Percentiles rank a stretch among this genome's conserved stretches.
Evolutionary conservation across 2,329 filamentous ascomycete species (phyloP).

Genomic region (Pseudogymnoascus sp.): DNA sequence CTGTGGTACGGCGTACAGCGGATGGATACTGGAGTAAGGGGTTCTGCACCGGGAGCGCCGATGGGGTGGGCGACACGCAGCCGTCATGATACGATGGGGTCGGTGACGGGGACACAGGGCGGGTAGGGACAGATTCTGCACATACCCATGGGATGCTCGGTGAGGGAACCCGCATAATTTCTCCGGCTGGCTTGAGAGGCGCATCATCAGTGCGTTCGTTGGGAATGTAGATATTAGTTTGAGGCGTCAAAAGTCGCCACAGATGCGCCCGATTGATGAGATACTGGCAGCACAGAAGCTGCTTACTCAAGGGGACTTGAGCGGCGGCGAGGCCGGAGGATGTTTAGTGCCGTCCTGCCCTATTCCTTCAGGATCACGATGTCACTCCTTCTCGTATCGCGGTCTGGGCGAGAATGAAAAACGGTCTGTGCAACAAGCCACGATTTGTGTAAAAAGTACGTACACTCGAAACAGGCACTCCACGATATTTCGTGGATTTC

Average conservation of each 20-base stretch:
- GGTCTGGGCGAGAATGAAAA: not conserved
- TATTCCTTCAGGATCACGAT: slow-evolving; percentile 1
- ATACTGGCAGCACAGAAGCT: not conserved
- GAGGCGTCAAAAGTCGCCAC: not conserved
- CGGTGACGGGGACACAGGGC: slow-evolving; percentile 3
- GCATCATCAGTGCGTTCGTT: not conserved
- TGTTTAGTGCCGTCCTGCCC: not conserved
- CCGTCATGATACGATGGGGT: not conserved
- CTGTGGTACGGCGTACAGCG: not conserved
- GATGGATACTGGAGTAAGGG: not conserved
- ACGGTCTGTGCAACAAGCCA: slow-evolving; percentile 6
- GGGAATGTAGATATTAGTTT: not conserved
- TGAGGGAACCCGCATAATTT: not conserved
- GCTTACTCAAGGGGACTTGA: not conserved
- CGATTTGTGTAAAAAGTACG: not conserved
- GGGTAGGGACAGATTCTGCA: not conserved
- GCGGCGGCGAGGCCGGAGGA: not conserved
- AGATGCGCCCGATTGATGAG: not conserved
- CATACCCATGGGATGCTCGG: not conserved
- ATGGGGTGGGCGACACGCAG: not conserved
- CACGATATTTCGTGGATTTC: not conserved
- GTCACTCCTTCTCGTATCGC: not conserved
- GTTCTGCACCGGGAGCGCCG: not conserved
- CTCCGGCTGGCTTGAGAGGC: not conserved
- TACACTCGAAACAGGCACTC: not conserved